Base-by-base conservation (phyloP, 2,329 filamentous ascomycete species). In the Epichloe festucae region DNA sequence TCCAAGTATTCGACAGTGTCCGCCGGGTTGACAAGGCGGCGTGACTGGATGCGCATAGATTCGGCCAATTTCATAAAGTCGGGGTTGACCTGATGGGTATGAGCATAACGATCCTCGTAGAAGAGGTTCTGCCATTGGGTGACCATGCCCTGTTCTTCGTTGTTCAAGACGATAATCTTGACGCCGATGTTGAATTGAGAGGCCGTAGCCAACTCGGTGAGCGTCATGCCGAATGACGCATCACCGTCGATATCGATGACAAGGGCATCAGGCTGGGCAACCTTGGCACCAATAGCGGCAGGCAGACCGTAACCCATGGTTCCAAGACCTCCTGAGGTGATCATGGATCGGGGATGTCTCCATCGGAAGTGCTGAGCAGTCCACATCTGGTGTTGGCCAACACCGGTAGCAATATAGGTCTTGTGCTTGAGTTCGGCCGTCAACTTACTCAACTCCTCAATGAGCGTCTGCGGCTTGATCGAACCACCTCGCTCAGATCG, bases 301-400 rank as follows among this genome's bases (percentile, higher is more conserved):
- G 93, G 93, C 43, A 98, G 81, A 65, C 93, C 93, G 71, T 80
- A 97, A 53, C 93, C 93, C 93, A 97, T 97, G 17, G 68, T 71
- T 51, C 67, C 90, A 17, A 97, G 82, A 66, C 93, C 93, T 67
- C 93, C 93, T 1, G 90, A 96, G 35, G 91, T 96, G 71, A 98
- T 86, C 86, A 97, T 94, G 56, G 87, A 87, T 59, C 93, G 84
- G 35, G 93, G 91, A 62, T 89, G 73, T 57, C 89, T 81, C 91
- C 93, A 97, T 62, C 89, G 82, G 82, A 89, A 97, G 75, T 95
- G 90, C 73, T 97, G 91, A 4, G 90, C 93, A 27, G 87, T 79
- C 93, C 91, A 97, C 93, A 97, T 97, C 70, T 98, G 91, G 51
- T 97, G 91, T 70, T 97, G 93, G 42, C 93, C 93, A 10, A 97